Percentiles rank a stretch among this genome's conserved stretches.
These are phyloP conservation scores for Colletotrichum nymphaeae DNA, from an alignment of 2,329 filamentous ascomycete species.

Conservation along the genomic window DNA sequence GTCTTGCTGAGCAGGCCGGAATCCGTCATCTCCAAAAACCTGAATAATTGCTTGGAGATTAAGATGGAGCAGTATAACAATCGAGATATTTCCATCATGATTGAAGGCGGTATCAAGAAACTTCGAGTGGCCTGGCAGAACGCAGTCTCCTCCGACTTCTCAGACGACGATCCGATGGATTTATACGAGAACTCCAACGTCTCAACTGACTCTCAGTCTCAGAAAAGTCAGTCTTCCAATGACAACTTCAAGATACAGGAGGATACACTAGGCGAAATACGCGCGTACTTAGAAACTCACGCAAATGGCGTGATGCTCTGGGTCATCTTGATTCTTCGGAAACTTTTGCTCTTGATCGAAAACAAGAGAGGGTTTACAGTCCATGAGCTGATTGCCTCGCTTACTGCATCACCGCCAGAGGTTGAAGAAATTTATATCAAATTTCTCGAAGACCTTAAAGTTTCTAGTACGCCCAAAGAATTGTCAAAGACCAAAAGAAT, in stretches of 20 bases:
- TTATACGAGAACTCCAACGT: background rate
- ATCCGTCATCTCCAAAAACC: background rate
- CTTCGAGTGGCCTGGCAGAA: background rate
- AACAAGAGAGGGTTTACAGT: accelerated
- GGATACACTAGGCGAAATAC: background rate
- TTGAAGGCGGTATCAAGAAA: background rate
- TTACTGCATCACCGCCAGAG: background rate
- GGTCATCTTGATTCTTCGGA: background rate
- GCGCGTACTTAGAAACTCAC: background rate
- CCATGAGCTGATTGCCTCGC: background rate
- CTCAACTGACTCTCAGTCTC: background rate
- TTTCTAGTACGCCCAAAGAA: background rate
- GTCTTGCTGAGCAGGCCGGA: background rate
- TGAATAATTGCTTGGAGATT: accelerated
- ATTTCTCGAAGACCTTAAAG: background rate
- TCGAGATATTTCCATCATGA: background rate
- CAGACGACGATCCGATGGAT: accelerated
- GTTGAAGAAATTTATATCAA: background rate
- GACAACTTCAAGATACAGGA: background rate
- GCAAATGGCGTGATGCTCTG: background rate
- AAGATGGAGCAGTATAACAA: background rate
- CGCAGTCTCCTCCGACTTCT: background rate
- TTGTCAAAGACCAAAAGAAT: background rate
- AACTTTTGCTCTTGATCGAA: background rate
- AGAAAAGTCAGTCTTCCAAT: background rate